Evolutionary conservation across 306 rosid genomes (phyloP), one percentile per base, ranked within the genome.

Genomic region (barrel medic (Medicago truncatula)): DNA sequence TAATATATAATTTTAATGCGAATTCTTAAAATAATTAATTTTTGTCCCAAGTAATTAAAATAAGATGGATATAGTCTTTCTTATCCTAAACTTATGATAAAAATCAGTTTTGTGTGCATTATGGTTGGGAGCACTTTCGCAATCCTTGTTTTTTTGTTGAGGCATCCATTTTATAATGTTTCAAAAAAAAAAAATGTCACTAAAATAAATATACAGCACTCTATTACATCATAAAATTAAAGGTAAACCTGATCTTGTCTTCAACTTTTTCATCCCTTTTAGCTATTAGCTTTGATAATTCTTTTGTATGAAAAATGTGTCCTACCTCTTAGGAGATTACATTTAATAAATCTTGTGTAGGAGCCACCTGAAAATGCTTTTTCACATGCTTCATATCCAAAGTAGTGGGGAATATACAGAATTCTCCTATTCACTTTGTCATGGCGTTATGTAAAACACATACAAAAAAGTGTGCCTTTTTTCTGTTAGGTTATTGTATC

Each of bases 301-400:
- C 57, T 28, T 39, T 71, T 43, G 43, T 67, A 72, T 75, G 76
- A 57, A 81, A 83, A 76, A 76, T 76, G 70, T 62, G 83, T 78
- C 86, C 83, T 69, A 75, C 83, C 78, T 70, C 52, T 63, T 9
- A 38, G 49, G 57, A 74, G 64, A 78, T 83, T 62, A 34, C 74
- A 78, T 63, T 62, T 47, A 79, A 62, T 71, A 78, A 78, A 61
- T 70, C 78, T 69, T 8, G 28, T 15, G 83, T 77, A 81, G 83
- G 83, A 41, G 65, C 85, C 88, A 85, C 88, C 13, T 16, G 61
- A 31, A 34, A 20, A 58, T 52, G 72, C 80, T 78, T 40, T 63
- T 46, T 78, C 65, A 43, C 81, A 66, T 85, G 83, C 56, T 75
- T 75, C 80, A 81, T 81, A 82, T 82, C 86, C 88, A 65, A 75